Conservation (phyloP, 305 asterid species). For the Solanum aculeatissimum region DNA sequence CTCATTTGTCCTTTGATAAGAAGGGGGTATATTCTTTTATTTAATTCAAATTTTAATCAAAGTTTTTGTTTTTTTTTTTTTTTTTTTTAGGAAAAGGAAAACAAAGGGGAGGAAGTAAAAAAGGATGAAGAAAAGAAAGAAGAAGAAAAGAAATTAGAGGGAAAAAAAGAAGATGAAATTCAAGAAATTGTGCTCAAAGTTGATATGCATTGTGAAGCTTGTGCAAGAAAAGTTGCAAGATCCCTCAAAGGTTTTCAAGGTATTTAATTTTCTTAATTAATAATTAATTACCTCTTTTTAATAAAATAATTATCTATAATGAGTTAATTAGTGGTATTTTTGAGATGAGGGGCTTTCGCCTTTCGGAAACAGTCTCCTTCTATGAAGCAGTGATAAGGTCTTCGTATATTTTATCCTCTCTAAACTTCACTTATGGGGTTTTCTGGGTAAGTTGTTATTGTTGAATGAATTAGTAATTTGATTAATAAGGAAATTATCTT, state of each 20-base stretch:
- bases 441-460: too few relatives aligned
- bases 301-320: background rate
- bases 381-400: too few relatives aligned
- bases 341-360: too few relatives aligned
- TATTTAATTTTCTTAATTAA: background rate
- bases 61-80: background rate
- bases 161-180: slow-evolving; percentile 18
- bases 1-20: background rate
- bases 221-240: slow-evolving; percentile 77
- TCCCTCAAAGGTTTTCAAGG: slow-evolving; percentile 78
- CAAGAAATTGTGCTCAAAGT: slow-evolving; percentile 67
- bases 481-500: too few relatives aligned
- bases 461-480: too few relatives aligned
- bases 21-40: background rate
- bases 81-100: background rate
- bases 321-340: background rate
- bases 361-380: too few relatives aligned
- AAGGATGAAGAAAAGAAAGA: slow-evolving; percentile 17
- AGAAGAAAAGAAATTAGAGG: slow-evolving; percentile 13
- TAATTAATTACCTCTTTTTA: background rate
- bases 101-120: background rate
- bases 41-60: background rate
- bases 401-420: too few relatives aligned
- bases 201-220: slow-evolving; percentile 93
- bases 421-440: too few relatives aligned